A percentile compares a stretch with the other conserved stretches of the same genome.
Conservation (phyloP, 2,329 filamentous ascomycete species). For the Pseudophaeomoniella oleicola region DNA sequence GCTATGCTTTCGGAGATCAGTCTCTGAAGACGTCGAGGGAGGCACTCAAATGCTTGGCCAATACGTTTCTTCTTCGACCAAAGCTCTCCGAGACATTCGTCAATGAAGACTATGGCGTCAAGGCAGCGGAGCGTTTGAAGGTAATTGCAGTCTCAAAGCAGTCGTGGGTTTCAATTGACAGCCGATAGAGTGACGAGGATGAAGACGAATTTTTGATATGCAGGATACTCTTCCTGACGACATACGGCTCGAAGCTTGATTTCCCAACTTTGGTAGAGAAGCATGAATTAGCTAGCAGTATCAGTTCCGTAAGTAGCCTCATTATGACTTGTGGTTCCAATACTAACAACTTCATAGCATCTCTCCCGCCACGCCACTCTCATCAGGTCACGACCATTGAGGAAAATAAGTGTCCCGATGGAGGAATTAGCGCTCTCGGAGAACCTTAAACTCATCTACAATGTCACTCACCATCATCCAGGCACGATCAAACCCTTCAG, state of each 20-base stretch:
- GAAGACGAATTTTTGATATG: slow-evolving; percentile 79
- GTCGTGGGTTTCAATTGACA: slow-evolving; percentile 2
- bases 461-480: slow-evolving; percentile 62
- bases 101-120: slow-evolving; percentile 51
- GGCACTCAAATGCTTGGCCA: slow-evolving; percentile 70
- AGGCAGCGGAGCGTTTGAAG: slow-evolving; percentile 56
- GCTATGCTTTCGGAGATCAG: slow-evolving; percentile 56
- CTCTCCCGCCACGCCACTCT: slow-evolving; percentile 53
- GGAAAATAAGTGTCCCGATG: slow-evolving; percentile 28
- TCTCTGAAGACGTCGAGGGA: slow-evolving; percentile 53
- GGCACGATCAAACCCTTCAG: slow-evolving; percentile 49
- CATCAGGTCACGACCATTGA: slow-evolving; percentile 28
- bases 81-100: slow-evolving; percentile 59
- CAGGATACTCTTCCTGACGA: slow-evolving; percentile 67
- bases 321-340: background rate
- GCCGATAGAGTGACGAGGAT: slow-evolving; percentile 43
- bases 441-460: slow-evolving; percentile 78
- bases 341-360: slow-evolving; percentile 32
- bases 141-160: slow-evolving; percentile 13
- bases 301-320: slow-evolving; percentile 35
- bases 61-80: slow-evolving; percentile 59
- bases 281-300: slow-evolving; percentile 50
- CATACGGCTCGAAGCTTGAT: slow-evolving; percentile 59
- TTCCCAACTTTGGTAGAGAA: slow-evolving; percentile 51
- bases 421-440: slow-evolving; percentile 69